A percentile compares a stretch with the other conserved stretches of the same genome.
Evolutionary conservation across 768 basidiomycete species (phyloP).

Genomic region (Punctularia strigosozonata): DNA sequence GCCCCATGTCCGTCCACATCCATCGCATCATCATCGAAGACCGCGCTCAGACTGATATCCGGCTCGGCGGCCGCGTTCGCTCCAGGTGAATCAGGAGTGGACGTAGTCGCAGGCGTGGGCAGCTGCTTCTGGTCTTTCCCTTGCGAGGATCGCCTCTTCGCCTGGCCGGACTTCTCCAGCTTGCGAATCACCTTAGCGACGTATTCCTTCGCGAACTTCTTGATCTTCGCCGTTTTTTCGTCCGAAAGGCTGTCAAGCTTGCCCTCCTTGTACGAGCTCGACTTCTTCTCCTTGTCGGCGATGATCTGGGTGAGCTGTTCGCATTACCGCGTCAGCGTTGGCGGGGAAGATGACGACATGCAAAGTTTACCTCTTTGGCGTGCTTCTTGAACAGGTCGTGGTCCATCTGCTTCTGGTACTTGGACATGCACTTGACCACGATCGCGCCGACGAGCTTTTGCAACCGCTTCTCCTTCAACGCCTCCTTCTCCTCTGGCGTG

Average conservation of each 20-base stretch:
- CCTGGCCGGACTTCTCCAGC: constrained; percentile 34
- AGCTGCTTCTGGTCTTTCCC: background rate
- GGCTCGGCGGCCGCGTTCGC: background rate
- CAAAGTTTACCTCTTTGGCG: constrained; percentile 72
- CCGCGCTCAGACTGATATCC: too few relatives aligned
- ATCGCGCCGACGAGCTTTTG: constrained; percentile 77
- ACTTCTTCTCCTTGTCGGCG: constrained; percentile 93
- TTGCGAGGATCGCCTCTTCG: background rate
- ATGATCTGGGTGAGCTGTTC: constrained; percentile 76
- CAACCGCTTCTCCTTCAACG: constrained; percentile 70
- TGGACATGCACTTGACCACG: constrained; percentile 90
- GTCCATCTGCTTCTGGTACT: constrained; percentile 65
- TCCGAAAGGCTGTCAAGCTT: constrained; percentile 69
- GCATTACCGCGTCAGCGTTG: constrained; percentile 2
- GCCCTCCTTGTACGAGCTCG: constrained; percentile 61
- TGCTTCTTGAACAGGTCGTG: constrained; percentile 87
- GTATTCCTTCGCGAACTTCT: constrained; percentile 88
- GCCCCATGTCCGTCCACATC: too few relatives aligned
- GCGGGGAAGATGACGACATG: background rate
- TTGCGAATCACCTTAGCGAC: constrained; percentile 68
- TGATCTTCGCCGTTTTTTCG: constrained; percentile 83
- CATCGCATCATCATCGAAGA: too few relatives aligned
- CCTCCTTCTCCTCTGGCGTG: constrained; percentile 49
- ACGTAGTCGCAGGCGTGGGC: too few relatives aligned
- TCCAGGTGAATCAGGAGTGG: background rate